Evolutionary conservation across 202 grass and related monocot genomes (phyloP).

Genomic region (Cymbopogon flexuosus): DNA sequence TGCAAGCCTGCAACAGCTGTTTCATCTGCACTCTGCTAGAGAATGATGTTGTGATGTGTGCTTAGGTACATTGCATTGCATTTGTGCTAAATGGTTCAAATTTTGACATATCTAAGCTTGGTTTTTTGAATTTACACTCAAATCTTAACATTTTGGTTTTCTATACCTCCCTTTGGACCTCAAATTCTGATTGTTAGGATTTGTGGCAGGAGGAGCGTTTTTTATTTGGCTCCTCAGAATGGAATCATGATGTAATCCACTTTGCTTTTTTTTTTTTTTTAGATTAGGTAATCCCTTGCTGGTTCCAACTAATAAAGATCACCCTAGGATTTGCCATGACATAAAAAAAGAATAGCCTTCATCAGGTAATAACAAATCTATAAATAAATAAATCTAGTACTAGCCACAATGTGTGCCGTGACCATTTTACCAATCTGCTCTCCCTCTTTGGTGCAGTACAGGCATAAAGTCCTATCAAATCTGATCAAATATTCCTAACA

Average conservation of each 20-base stretch:
- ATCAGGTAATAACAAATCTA: background rate
- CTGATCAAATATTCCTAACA: background rate
- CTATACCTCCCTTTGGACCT: background rate
- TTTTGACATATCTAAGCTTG: background rate
- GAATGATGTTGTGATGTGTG: too few relatives aligned
- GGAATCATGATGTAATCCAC: background rate
- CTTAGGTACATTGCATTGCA: too few relatives aligned
- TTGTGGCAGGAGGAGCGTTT: background rate
- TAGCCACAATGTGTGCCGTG: background rate
- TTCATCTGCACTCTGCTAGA: too few relatives aligned
- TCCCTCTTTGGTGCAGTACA: background rate
- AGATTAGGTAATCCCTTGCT: background rate
- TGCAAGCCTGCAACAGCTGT: too few relatives aligned
- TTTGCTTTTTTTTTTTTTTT: background rate
- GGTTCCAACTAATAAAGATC: conserved; percentile 24
- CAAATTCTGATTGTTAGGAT: background rate
- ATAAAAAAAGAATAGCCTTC: background rate
- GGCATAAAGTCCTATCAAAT: background rate
- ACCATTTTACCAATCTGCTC: background rate
- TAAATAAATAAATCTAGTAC: background rate
- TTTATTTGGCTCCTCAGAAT: background rate
- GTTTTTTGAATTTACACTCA: background rate
- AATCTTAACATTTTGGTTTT: background rate
- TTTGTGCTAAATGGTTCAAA: background rate
- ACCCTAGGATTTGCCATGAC: background rate